These are phyloP conservation scores for Acanthamoeba divionensis DNA, from an alignment of 208 protist species.

Conservation along the genomic window DNA sequence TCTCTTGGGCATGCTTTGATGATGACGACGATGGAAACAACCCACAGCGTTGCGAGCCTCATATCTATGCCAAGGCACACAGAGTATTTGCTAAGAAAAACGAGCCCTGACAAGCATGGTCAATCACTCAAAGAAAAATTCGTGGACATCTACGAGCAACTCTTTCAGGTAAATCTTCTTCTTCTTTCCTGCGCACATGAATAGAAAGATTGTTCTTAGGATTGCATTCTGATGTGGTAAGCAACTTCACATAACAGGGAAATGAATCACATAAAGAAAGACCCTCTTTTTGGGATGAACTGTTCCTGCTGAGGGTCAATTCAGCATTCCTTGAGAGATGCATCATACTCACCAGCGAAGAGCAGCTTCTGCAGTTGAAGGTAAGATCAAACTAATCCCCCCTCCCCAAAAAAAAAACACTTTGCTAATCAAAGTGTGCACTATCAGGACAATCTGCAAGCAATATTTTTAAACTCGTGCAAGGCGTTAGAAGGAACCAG, in stretches of 20 bases:
- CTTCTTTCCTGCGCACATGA: neutral
- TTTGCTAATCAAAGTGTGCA: too few relatives aligned
- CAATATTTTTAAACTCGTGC: conserved; percentile 7
- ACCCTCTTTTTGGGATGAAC: conserved; percentile 69
- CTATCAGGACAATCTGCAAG: neutral
- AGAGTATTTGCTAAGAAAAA: too few relatives aligned
- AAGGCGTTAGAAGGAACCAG: neutral
- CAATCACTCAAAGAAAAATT: conserved; percentile 66
- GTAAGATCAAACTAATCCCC: too few relatives aligned
- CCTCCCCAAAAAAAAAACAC: too few relatives aligned
- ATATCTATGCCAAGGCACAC: too few relatives aligned
- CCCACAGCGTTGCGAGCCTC: too few relatives aligned
- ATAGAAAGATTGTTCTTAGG: neutral
- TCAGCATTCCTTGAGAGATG: conserved; percentile 66
- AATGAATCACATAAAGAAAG: conserved; percentile 52
- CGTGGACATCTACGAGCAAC: conserved; percentile 62
- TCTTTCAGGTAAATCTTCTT: conserved; percentile 38
- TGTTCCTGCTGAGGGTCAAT: conserved; percentile 72
- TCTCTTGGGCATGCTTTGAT: too few relatives aligned
- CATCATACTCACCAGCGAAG: conserved; percentile 67
- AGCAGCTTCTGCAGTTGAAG: conserved; percentile 62
- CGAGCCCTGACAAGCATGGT: too few relatives aligned
- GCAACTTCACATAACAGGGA: conserved; percentile 25
- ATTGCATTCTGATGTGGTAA: neutral
- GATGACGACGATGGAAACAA: too few relatives aligned